Base-by-base conservation (phyloP, 352 stramenopile genomes). In the Blastocystis sp. region DNA sequence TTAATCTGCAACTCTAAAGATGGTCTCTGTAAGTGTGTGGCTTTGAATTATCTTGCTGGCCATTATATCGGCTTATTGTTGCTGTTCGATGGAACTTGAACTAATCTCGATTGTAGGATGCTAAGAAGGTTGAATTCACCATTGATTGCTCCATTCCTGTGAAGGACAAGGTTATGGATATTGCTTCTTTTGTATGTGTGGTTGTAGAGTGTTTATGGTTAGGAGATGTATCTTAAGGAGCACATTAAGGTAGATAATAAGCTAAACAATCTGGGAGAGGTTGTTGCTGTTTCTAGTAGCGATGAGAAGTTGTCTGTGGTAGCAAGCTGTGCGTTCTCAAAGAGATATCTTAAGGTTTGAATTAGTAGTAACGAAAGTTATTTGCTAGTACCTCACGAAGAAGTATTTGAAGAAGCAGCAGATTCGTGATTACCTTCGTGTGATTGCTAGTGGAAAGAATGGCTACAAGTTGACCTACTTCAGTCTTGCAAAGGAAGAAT, bases 351-450 rank as follows among this genome's bases (percentile, higher is more conserved):
- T 87, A 88, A 88, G 77, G 77, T 87, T 27, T 75, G 61, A 57
- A 24, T 73, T 75, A 61, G 27, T 75, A 57, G 37, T 58, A 75
- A 86, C 56, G 35, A 54, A 56, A 77, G 61, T 87, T 58, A 73
- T 75, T 75, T 87, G 77, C 42, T 75, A 99, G 93, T 99, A 99
- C 92, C 90, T 99, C 32, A 97, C 95, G 86, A 99, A 99, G 94
- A 98, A 98, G 93, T 99, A 99, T 94, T 92, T 99, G 89, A 99
- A 99, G 94, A 99, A 99, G 93, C 96, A 99, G 90, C 95, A 98
- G 91, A 92, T 99, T 77, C 95, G 96, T 90, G 96, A 99, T 93
- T 99, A 98, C 92, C 91, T 99, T 67, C 95, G 97, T 91, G 96
- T 99, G 46, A 96, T 99, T 92, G 96, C 96, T 54, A 94, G 93